Base-by-base conservation (phyloP, 441 rosid species). In the Erodium moschatum region DNA sequence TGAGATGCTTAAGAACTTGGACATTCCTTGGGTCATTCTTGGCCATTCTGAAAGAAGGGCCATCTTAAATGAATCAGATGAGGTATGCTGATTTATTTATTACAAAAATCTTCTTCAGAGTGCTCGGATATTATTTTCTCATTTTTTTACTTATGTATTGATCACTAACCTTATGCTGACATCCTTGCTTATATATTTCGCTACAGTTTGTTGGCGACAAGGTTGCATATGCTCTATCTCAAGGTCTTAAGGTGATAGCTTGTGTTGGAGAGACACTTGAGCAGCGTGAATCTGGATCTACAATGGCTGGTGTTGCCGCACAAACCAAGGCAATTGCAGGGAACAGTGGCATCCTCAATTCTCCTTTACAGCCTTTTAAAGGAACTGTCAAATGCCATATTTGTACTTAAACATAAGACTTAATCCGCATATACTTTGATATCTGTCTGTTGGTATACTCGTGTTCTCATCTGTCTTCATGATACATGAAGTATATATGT, bases 231-330 rank as follows among this genome's bases (percentile, higher is more conserved):
- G 93, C 93, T 7, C 93, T 88, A 67, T 60, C 85, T 74, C 82
- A 82, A 81, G 92, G 92, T 72, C 69, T 88, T 79, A 86, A 82
- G 75, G 93, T 88, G 29, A 86, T 88, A 69, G 93, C 90, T 73
- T 88, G 93, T 77, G 85, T 87, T 18, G 92, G 92, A 29, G 93
- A 88, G 82, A 88, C 89, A 29, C 90, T 88, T 71, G 90, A 86
- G 77, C 86, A 88, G 71, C 83, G 93, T 1, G 90, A 86, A 78
- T 68, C 90, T 15, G 90, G 86, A 27, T 71, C 83, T 1, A 86
- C 90, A 16, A 56, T 86, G 87, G 89, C 80, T 44, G 89, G 84
- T 68, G 93, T 88, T 71, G 86, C 89, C 68, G 86, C 88, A 65
- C 93, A 86, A 82, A 88, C 90, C 40, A 88, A 86, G 79, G 90